Conservation (phyloP, 208 protist species). For the Endotrypanum monterogeii region DNA sequence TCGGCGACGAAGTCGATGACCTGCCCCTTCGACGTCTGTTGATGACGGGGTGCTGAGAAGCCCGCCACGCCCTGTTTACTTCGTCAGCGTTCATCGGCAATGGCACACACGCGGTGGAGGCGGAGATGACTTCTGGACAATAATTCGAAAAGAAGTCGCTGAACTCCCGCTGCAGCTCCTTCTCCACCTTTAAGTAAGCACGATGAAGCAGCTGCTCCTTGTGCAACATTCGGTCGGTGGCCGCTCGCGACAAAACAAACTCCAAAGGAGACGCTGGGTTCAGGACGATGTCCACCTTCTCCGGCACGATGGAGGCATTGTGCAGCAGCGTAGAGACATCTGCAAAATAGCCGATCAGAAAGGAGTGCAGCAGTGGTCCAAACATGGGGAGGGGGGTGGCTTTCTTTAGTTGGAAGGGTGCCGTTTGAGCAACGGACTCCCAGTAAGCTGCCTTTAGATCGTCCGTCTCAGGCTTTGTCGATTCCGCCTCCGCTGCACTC, state of each 20-base stretch:
- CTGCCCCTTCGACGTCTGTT: background rate
- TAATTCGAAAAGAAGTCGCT: conserved; percentile 58
- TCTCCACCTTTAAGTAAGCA: conserved; percentile 77
- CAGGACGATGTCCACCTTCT: conserved; percentile 85
- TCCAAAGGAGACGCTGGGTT: conserved; percentile 84
- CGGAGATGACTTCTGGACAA: conserved; percentile 68
- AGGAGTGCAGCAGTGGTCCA: conserved; percentile 63
- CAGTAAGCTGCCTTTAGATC: conserved; percentile 35
- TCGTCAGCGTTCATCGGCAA: conserved; percentile 37
- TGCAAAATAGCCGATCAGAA: conserved; percentile 88
- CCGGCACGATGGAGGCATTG: conserved; percentile 84
- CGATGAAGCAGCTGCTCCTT: conserved; percentile 66
- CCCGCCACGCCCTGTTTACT: conserved; percentile 26
- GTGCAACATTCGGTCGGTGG: conserved; percentile 77
- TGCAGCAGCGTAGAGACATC: conserved; percentile 87
- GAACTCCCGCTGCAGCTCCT: conserved; percentile 81
- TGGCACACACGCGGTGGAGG: conserved; percentile 74
- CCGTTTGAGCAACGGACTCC: conserved; percentile 40
- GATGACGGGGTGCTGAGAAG: conserved; percentile 5
- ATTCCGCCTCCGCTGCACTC: background rate
- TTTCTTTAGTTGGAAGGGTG: conserved; percentile 60
- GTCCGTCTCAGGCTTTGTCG: background rate
- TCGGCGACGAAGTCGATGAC: conserved; percentile 10
- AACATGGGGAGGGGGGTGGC: conserved; percentile 80
- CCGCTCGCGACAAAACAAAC: conserved; percentile 84